phyloP scores from a whole-genome alignment of 176 grass and related monocot species.

The Rhynchospora tenuis region DNA sequence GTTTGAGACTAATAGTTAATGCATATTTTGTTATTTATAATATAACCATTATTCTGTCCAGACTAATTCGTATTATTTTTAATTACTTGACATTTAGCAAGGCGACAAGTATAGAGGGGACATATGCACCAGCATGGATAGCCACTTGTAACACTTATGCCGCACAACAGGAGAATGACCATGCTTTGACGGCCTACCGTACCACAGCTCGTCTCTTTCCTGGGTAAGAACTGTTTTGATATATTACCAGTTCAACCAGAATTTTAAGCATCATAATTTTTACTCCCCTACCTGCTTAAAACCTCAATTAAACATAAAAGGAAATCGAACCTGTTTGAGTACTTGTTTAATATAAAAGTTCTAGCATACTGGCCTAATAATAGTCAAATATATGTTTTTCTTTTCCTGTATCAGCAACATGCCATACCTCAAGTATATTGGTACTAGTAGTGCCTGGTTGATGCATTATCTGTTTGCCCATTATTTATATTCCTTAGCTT shows the following conservation, averaged over 20 bases:
- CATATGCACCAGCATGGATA: conserved; percentile 95
- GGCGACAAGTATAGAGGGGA: conserved; percentile 77
- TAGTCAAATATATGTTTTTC: not conserved
- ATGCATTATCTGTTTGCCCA: not conserved
- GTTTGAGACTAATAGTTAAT: not conserved
- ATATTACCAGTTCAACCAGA: not conserved
- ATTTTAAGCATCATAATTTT: not conserved
- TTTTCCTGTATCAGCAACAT: not conserved
- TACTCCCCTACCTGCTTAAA: not conserved
- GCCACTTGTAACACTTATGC: conserved; percentile 86
- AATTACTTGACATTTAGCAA: conserved; percentile 56
- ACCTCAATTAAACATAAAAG: not conserved
- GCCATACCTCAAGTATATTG: not conserved
- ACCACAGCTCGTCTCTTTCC: conserved; percentile 93
- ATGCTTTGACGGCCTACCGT: conserved; percentile 91
- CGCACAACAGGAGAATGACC: conserved; percentile 89
- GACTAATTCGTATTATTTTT: conserved; percentile 5
- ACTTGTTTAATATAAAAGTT: not conserved
- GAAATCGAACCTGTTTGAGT: not conserved
- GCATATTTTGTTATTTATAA: not conserved
- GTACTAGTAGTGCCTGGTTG: not conserved
- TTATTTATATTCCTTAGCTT: conserved; percentile 9
- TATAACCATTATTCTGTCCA: not conserved
- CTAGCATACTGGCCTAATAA: not conserved
- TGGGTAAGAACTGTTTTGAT: conserved; percentile 39